Evolutionary conservation across 352 stramenopile genomes (phyloP).

Genomic region (Phytopythium sindhum): DNA sequence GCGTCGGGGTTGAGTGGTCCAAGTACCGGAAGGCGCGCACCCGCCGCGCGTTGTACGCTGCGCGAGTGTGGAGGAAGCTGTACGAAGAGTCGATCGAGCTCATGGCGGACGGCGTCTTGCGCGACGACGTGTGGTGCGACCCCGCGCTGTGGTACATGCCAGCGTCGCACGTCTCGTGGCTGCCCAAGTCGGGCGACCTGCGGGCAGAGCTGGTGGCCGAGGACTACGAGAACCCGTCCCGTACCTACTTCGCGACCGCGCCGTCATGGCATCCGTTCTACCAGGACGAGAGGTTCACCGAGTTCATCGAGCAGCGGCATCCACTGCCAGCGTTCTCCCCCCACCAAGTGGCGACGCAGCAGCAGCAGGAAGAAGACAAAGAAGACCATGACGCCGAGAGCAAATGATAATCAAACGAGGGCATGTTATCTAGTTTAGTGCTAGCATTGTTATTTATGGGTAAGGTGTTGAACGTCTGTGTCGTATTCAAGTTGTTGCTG

Average conservation of each 20-base stretch:
- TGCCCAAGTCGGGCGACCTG: slow-evolving; percentile 25
- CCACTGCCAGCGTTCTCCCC: slow-evolving; percentile 12
- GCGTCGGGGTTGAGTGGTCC: slow-evolving; percentile 26
- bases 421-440: background rate
- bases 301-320: slow-evolving; percentile 13
- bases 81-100: slow-evolving; percentile 45
- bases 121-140: slow-evolving; percentile 42
- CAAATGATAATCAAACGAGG: background rate
- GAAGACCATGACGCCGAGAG: background rate
- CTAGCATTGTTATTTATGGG: background rate
- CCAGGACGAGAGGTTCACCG: slow-evolving; percentile 13
- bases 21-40: slow-evolving; percentile 41
- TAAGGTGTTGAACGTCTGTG: background rate
- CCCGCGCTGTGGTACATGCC: slow-evolving; percentile 46
- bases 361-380: background rate
- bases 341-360: background rate
- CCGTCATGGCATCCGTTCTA: slow-evolving; percentile 26
- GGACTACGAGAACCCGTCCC: slow-evolving; percentile 24
- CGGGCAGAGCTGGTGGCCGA: slow-evolving; percentile 17
- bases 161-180: slow-evolving; percentile 33
- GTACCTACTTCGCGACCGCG: slow-evolving; percentile 4
- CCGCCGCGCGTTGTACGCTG: slow-evolving; percentile 30
- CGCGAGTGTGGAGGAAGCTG: slow-evolving; percentile 36
- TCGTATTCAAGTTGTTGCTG: background rate
- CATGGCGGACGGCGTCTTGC: slow-evolving; percentile 29